Percentiles rank a stretch among this genome's conserved stretches.
phyloP scores from a whole-genome alignment of 1,284 basidiomycete species.

The Termitomyces sp. region DNA sequence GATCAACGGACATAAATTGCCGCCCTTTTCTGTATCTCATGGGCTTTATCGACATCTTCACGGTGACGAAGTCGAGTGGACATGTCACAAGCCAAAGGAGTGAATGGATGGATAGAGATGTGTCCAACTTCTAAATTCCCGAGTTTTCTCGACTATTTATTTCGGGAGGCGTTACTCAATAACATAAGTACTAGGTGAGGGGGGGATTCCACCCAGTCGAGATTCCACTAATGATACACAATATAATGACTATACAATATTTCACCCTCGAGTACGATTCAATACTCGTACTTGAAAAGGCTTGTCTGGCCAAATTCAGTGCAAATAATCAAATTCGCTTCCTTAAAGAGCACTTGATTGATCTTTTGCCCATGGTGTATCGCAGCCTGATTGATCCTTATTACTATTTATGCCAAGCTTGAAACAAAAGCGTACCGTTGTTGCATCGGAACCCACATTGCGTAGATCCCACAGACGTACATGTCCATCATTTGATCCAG shows the following conservation, averaged over 20 bases:
- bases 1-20: slow-evolving; percentile 38
- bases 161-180: background rate
- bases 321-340: slow-evolving; percentile 29
- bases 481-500: slow-evolving; percentile 37
- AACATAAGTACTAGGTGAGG: background rate
- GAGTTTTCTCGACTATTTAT: background rate
- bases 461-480: slow-evolving; percentile 48
- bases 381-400: slow-evolving; percentile 20
- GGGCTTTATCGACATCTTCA: slow-evolving; percentile 50
- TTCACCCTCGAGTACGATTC: background rate
- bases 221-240: background rate
- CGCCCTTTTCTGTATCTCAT: slow-evolving; percentile 49
- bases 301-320: slow-evolving; percentile 29
- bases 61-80: slow-evolving; percentile 40
- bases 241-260: background rate
- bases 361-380: slow-evolving; percentile 34
- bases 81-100: slow-evolving; percentile 23
- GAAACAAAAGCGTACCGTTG: slow-evolving; percentile 22
- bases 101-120: background rate
- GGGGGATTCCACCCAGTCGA: too few relatives aligned
- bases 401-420: background rate
- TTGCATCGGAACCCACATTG: slow-evolving; percentile 24
- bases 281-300: slow-evolving; percentile 4
- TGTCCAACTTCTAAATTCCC: background rate
- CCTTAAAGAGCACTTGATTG: slow-evolving; percentile 30